A percentile compares a stretch with the other conserved stretches of the same genome.
phyloP scores from a whole-genome alignment of 225 moss, liverwort and hornwort species.

The Sphagnum tenellum region DNA sequence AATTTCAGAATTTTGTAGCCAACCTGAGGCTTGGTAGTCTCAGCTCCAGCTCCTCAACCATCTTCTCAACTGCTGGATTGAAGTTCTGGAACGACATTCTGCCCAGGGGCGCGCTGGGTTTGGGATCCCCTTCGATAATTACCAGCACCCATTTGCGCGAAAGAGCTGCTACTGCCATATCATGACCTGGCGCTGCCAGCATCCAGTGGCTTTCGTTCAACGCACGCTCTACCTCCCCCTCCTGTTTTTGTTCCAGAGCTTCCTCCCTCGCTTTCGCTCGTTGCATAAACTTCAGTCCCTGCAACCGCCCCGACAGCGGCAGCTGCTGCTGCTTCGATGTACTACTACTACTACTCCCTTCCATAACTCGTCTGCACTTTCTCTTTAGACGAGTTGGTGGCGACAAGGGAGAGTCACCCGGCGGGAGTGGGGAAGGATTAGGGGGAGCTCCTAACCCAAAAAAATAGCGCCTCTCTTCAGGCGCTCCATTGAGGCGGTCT shows the following conservation, averaged over 20 bases:
- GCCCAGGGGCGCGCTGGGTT: slow-evolving; percentile 52
- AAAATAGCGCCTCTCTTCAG: too few relatives aligned
- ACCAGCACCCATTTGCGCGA: slow-evolving; percentile 49
- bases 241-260: slow-evolving; percentile 24
- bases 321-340: slow-evolving; percentile 8
- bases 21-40: slow-evolving; percentile 41
- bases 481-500: too few relatives aligned
- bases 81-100: slow-evolving; percentile 78
- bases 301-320: slow-evolving; percentile 23
- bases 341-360: too few relatives aligned
- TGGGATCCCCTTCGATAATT: slow-evolving; percentile 59
- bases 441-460: too few relatives aligned
- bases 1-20: too few relatives aligned
- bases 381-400: too few relatives aligned
- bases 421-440: too few relatives aligned
- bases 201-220: slow-evolving; percentile 46
- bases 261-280: slow-evolving; percentile 41
- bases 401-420: too few relatives aligned
- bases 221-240: slow-evolving; percentile 1
- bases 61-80: slow-evolving; percentile 51
- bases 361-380: too few relatives aligned
- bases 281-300: slow-evolving; percentile 51
- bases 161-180: slow-evolving; percentile 7
- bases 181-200: slow-evolving; percentile 4
- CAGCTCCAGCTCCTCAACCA: slow-evolving; percentile 40